Percentiles rank a stretch among this genome's conserved stretches.
Conservation (phyloP, 2,329 filamentous ascomycete genomes). For the Ceratocystis huliohia region DNA sequence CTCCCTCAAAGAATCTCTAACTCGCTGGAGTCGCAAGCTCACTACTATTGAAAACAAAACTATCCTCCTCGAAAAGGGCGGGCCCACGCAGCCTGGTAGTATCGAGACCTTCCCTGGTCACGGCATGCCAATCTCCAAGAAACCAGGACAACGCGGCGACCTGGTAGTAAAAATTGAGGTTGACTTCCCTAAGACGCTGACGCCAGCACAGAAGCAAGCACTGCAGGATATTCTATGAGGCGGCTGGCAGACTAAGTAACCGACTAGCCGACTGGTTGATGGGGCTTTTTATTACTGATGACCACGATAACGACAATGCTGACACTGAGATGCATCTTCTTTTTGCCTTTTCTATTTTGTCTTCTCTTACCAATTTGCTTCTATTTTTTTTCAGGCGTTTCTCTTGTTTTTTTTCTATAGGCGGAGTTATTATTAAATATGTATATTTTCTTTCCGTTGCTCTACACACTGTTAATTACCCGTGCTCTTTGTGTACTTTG, state of each 20-base stretch:
- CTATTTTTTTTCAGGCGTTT: not conserved
- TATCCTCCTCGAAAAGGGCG: slow-evolving; percentile 62
- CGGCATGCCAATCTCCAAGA: slow-evolving; percentile 95
- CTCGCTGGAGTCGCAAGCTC: slow-evolving; percentile 85
- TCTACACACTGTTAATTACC: slow-evolving; percentile 6
- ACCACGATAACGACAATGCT: not conserved
- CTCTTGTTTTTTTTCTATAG: slow-evolving; percentile 8
- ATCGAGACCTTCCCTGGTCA: slow-evolving; percentile 68
- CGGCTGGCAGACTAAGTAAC: not conserved
- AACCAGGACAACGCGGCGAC: slow-evolving; percentile 69
- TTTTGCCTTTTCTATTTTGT: not conserved
- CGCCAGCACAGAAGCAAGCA: slow-evolving; percentile 62
- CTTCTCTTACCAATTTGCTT: not conserved
- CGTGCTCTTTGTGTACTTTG: too few relatives aligned
- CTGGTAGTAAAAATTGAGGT: slow-evolving; percentile 86
- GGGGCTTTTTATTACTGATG: not conserved
- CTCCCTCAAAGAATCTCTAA: slow-evolving; percentile 83
- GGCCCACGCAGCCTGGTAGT: slow-evolving; percentile 74
- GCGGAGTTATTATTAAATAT: too few relatives aligned
- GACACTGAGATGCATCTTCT: not conserved
- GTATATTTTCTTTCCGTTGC: slow-evolving; percentile 15
- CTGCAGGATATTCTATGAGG: slow-evolving; percentile 62
- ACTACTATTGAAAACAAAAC: slow-evolving; percentile 87
- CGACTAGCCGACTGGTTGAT: not conserved
- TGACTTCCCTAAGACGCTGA: slow-evolving; percentile 74